Percentiles rank a stretch among this genome's conserved stretches.
phyloP scores from a whole-genome alignment of 225 moss, liverwort and hornwort species.

The Polytrichum commune region DNA sequence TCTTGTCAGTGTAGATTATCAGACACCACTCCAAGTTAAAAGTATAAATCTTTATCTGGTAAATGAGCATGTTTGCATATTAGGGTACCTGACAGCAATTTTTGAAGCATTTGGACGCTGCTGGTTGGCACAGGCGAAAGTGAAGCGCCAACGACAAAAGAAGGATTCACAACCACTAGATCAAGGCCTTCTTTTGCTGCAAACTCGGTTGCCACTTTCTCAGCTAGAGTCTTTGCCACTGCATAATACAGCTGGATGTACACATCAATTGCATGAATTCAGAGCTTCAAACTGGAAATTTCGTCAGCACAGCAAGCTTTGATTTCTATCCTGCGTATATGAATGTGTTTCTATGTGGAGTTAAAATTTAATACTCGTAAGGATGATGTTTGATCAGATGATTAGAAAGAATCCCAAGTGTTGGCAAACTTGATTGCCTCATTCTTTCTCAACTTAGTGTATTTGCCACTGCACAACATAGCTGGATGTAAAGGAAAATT shows the following conservation, averaged over 20 bases:
- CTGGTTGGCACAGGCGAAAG: slow-evolving; percentile 62
- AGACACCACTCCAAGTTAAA: too few relatives aligned
- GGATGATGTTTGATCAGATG: too few relatives aligned
- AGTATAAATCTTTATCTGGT: too few relatives aligned
- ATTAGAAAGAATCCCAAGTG: too few relatives aligned
- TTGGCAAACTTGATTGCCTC: slow-evolving; percentile 56
- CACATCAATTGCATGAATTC: neutral
- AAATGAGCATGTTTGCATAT: slow-evolving; percentile 6
- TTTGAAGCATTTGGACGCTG: slow-evolving; percentile 48
- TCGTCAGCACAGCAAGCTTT: too few relatives aligned
- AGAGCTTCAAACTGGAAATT: too few relatives aligned
- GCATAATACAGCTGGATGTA: slow-evolving; percentile 80
- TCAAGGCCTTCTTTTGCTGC: slow-evolving; percentile 55
- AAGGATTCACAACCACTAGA: slow-evolving; percentile 78
- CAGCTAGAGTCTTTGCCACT: slow-evolving; percentile 83
- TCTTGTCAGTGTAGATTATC: neutral
- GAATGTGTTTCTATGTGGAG: too few relatives aligned
- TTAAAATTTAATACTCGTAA: too few relatives aligned
- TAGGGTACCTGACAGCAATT: slow-evolving; percentile 55
- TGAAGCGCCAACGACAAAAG: slow-evolving; percentile 73
- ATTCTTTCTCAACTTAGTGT: slow-evolving; percentile 58
- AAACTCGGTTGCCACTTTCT: slow-evolving; percentile 64
- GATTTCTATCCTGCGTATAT: too few relatives aligned
- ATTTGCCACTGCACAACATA: slow-evolving; percentile 87
- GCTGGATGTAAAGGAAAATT: slow-evolving; percentile 27